Conservation (phyloP, 345 rosid genomes). For the Citropsis articulata region DNA sequence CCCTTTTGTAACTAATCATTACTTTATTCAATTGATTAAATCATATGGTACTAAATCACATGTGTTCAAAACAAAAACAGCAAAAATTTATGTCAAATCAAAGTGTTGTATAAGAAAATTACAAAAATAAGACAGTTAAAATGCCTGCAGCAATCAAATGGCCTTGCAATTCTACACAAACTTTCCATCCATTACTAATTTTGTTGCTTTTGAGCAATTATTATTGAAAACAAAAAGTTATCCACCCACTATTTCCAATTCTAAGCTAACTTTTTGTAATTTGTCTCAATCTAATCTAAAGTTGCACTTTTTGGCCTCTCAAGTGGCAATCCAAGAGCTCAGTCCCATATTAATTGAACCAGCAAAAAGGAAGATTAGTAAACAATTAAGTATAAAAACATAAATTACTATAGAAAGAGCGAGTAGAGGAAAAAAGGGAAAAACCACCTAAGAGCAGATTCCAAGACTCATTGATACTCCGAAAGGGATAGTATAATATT, state of each 20-base stretch:
- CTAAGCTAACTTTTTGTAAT: slow-evolving; percentile 58
- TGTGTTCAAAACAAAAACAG: neutral
- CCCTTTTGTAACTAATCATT: neutral
- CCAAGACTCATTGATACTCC: slow-evolving; percentile 99
- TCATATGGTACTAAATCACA: neutral
- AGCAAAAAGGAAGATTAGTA: slow-evolving; percentile 26
- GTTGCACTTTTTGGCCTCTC: slow-evolving; percentile 99
- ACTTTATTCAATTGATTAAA: slow-evolving; percentile 6
- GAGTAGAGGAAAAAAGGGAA: too few relatives aligned
- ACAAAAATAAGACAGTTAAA: neutral
- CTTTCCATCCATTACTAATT: neutral
- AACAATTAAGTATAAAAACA: neutral
- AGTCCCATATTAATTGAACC: slow-evolving; percentile 88
- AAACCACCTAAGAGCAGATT: slow-evolving; percentile 80
- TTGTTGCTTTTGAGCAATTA: neutral
- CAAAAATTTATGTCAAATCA: neutral
- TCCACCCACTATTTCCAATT: neutral
- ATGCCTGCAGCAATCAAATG: neutral
- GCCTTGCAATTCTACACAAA: neutral
- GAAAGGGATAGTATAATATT: slow-evolving; percentile 87
- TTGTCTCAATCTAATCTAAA: slow-evolving; percentile 83
- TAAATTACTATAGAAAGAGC: neutral
- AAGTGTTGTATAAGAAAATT: neutral
- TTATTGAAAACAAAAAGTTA: neutral
- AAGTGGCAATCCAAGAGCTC: slow-evolving; percentile 87